These are phyloP conservation scores for Emmonsiellopsis sp. DNA, from an alignment of 2,329 filamentous ascomycete species.

Conservation along the genomic window DNA sequence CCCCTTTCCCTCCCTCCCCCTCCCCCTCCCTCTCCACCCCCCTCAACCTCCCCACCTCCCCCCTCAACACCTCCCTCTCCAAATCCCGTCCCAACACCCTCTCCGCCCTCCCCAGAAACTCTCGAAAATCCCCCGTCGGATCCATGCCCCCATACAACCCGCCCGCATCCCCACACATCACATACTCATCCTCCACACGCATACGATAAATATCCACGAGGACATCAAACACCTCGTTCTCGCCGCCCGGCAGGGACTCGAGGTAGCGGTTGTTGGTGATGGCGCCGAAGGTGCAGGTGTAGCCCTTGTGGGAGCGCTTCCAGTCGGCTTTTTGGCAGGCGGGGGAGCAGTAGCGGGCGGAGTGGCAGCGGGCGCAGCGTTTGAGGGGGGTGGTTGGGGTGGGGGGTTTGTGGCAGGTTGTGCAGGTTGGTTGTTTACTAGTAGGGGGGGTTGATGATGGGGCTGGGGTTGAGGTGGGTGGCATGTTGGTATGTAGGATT, in stretches of 20 bases:
- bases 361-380: conserved; percentile 41
- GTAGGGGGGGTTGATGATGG: too few relatives aligned
- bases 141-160: conserved; percentile 16
- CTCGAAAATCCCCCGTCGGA: conserved; percentile 30
- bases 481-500: too few relatives aligned
- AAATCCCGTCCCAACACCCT: conserved; percentile 26
- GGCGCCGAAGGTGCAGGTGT: conserved; percentile 5
- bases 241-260: conserved; percentile 11
- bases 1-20: background rate
- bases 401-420: conserved; percentile 1
- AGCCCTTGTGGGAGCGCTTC: conserved; percentile 35
- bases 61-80: conserved; percentile 20
- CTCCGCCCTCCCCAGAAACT: conserved; percentile 20
- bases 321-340: conserved; percentile 45
- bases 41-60: background rate
- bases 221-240: conserved; percentile 36
- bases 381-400: conserved; percentile 3
- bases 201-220: conserved; percentile 43
- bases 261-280: conserved; percentile 6
- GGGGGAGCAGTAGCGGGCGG: conserved; percentile 41
- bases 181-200: conserved; percentile 32
- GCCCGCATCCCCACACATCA: conserved; percentile 9
- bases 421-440: too few relatives aligned
- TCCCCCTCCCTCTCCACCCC: conserved; percentile 1
- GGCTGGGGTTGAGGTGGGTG: too few relatives aligned